Base-by-base conservation (phyloP, 768 basidiomycete species). In the Dendrothele bispora region DNA sequence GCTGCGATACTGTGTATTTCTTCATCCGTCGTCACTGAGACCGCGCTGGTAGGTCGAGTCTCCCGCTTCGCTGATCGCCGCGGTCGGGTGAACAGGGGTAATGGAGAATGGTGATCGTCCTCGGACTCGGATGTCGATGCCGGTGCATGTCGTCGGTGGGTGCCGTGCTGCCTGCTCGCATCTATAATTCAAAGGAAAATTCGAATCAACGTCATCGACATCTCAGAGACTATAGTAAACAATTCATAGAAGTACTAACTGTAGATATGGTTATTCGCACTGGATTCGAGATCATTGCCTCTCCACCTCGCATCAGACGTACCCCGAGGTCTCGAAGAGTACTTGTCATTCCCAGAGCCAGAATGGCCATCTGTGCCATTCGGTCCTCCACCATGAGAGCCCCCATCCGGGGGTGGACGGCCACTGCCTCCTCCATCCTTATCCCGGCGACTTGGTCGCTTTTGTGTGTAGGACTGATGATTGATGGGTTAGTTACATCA, bases 381-480 rank as follows among this genome's bases (percentile, higher is more conserved):
- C 3, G 58, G 15, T n/a, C n/a, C 12, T 15, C 64, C 63, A 22
- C 65, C 64, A 35, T 68, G 73, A 20, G 73, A 69, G 36, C 65
- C 63, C 21, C 65, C 62, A 18, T 63, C 67, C 29, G 69, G 68
- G 34, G 58, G 55, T 25, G 64, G 67, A 35, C 63, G 65, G 43
- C 65, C 65, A 32, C 67, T 64, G 39, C 55, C 52, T 14, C 71
- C 62, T 11, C 73, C 67, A 37, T 78, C 74, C 45, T 66, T 72
- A 42, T 80, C 81, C 43, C 71, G 64, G 47, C 79, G 75, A 3
- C 78, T 70, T n/a, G 83, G 81, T 50, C 85, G 79, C 63, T 81
- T 86, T 68, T 89, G 86, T 21, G 85, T 88, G 63, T 88, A 91
- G 11, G 86, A 82, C 88, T 91, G 55, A 61, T 39, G 42, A 45